Evolutionary conservation across 768 basidiomycete species (phyloP).

Genomic region (Termitomyces sp.): DNA sequence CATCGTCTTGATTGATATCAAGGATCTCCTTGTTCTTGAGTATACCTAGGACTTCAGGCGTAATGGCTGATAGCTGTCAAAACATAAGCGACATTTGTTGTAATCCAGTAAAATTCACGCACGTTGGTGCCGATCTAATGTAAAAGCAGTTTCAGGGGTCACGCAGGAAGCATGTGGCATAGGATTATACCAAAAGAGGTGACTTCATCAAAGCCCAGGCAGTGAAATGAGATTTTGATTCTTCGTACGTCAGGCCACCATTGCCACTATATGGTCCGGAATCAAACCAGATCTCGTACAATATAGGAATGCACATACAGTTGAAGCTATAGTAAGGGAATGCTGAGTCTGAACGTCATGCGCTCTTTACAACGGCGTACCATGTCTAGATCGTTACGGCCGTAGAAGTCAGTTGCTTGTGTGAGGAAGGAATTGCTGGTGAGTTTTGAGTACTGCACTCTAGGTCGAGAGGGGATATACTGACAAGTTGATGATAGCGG

Average conservation of each 20-base stretch:
- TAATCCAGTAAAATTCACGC: not conserved
- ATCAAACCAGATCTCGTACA: not conserved
- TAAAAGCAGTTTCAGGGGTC: no score
- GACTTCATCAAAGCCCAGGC: conserved; percentile 70
- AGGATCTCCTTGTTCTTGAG: conserved; percentile 62
- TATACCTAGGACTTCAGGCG: conserved; percentile 48
- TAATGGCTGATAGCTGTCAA: conserved; percentile 39
- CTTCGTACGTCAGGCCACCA: conserved; percentile 56
- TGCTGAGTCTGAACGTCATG: no score
- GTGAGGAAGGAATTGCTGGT: no score
- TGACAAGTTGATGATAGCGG: no score
- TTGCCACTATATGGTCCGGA: conserved; percentile 49
- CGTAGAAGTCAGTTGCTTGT: no score
- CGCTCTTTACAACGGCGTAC: no score
- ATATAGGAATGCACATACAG: conserved; percentile 9
- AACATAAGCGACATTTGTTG: not conserved
- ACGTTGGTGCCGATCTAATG: conserved; percentile 14
- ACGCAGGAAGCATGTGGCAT: no score
- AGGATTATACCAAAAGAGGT: conserved; percentile 47
- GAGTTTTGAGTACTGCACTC: no score
- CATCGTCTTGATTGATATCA: conserved; percentile 67
- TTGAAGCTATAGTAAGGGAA: no score
- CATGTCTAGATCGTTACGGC: no score
- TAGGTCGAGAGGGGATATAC: no score
- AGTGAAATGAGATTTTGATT: conserved; percentile 67